Conservation (phyloP, 495 filamentous ascomycete genomes). For the Chlorociboria aeruginascens region DNA sequence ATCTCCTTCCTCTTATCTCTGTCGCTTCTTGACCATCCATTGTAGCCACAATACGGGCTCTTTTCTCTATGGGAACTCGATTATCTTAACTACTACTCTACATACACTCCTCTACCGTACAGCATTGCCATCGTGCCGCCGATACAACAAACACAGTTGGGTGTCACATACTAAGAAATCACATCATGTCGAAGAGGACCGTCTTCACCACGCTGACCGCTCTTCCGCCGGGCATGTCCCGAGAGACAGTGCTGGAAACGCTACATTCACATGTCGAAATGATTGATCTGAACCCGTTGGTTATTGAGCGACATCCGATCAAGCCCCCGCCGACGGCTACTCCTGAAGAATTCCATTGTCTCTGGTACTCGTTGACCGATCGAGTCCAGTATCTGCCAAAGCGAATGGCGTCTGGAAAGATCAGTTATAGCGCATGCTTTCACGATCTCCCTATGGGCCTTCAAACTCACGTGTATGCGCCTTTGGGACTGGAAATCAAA, state of each 20-base stretch:
- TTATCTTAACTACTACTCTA: neutral
- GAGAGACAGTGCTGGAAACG: constrained; percentile 53
- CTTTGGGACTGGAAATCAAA: constrained; percentile 53
- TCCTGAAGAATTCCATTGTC: constrained; percentile 52
- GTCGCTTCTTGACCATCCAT: neutral
- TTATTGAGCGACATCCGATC: constrained; percentile 53
- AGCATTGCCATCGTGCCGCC: too few relatives aligned
- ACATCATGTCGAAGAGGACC: constrained; percentile 39
- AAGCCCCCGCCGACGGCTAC: constrained; percentile 47
- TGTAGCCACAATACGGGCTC: neutral
- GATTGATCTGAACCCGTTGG: constrained; percentile 73
- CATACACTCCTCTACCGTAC: neutral
- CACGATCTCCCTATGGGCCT: constrained; percentile 55
- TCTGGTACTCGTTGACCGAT: constrained; percentile 64
- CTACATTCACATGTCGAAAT: constrained; percentile 64
- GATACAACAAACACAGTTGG: too few relatives aligned
- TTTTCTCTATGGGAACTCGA: too few relatives aligned
- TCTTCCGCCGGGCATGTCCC: constrained; percentile 51
- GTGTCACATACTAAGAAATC: neutral
- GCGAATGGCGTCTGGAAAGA: constrained; percentile 45
- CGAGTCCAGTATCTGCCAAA: constrained; percentile 63
- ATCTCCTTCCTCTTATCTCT: neutral
- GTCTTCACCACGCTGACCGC: constrained; percentile 60
- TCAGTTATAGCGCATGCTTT: constrained; percentile 67
- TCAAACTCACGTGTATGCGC: constrained; percentile 65